These are phyloP conservation scores for Solanum chmielewskii DNA, from an alignment of 257 asterid genomes.

Conservation along the genomic window DNA sequence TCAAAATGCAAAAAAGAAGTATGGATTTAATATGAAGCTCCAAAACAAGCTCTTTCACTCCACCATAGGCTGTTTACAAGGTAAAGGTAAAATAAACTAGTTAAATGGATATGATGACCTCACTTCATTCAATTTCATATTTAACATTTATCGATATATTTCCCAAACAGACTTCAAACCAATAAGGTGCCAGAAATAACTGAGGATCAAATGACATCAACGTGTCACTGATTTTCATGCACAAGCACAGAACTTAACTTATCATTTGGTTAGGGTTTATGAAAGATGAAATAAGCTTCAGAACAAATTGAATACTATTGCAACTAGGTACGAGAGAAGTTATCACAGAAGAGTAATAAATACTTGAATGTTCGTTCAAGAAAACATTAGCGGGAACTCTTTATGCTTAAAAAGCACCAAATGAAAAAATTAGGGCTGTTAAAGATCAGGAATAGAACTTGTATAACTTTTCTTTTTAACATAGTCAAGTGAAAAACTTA, in stretches of 20 bases:
- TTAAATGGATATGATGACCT: neutral
- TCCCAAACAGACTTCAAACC: neutral
- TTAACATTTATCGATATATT: neutral
- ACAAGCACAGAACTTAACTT: neutral
- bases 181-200: neutral
- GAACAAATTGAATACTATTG: neutral
- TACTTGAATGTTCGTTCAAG: neutral
- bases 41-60: neutral
- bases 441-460: neutral
- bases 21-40: neutral
- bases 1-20: neutral
- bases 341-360: neutral
- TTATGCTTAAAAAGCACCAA: neutral
- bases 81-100: neutral
- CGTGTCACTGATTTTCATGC: neutral
- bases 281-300: neutral
- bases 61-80: neutral
- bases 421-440: neutral
- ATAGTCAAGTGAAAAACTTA: neutral
- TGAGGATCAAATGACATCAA: neutral
- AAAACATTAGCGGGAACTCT: neutral
- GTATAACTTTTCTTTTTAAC: neutral
- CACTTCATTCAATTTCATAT: neutral
- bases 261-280: neutral
- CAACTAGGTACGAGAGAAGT: neutral